Conservation (phyloP, 2,329 filamentous ascomycete species). For the Raffaelea deltoideospora region DNA sequence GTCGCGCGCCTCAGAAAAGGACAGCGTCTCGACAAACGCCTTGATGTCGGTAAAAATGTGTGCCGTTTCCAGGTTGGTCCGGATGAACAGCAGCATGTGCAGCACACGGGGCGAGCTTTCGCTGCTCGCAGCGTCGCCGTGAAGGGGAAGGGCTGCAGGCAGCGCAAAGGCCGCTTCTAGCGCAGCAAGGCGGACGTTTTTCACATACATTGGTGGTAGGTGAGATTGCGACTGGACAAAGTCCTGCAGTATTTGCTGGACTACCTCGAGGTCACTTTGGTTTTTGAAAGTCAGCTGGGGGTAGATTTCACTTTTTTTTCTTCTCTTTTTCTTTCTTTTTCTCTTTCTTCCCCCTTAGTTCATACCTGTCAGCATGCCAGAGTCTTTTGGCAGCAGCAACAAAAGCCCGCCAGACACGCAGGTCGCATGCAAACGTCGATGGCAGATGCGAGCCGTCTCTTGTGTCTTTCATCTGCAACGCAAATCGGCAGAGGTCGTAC, state of each 20-base stretch:
- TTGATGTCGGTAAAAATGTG: conserved; percentile 31
- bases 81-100: conserved; percentile 18
- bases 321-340: not conserved
- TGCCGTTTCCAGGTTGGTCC: conserved; percentile 16
- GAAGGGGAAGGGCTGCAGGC: conserved; percentile 9
- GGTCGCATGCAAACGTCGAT: conserved; percentile 29
- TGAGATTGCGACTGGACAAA: conserved; percentile 13
- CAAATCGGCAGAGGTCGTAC: conserved; percentile 27
- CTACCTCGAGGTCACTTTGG: conserved; percentile 13
- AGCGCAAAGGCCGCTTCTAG: conserved; percentile 17
- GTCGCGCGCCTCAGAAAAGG: conserved; percentile 21
- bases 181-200: conserved; percentile 18
- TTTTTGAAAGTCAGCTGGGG: not conserved
- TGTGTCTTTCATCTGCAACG: conserved; percentile 22
- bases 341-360: not conserved
- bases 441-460: conserved; percentile 21
- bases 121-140: conserved; percentile 1
- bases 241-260: conserved; percentile 13
- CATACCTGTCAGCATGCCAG: conserved; percentile 13
- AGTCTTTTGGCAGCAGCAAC: conserved; percentile 16
- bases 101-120: conserved; percentile 13
- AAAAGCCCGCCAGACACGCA: conserved; percentile 19
- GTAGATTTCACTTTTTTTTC: not conserved
- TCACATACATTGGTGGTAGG: conserved; percentile 17
- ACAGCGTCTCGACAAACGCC: conserved; percentile 25